These are phyloP conservation scores for Phyllostachys edulis DNA, from an alignment of 176 grass and related monocot species.

Conservation along the genomic window DNA sequence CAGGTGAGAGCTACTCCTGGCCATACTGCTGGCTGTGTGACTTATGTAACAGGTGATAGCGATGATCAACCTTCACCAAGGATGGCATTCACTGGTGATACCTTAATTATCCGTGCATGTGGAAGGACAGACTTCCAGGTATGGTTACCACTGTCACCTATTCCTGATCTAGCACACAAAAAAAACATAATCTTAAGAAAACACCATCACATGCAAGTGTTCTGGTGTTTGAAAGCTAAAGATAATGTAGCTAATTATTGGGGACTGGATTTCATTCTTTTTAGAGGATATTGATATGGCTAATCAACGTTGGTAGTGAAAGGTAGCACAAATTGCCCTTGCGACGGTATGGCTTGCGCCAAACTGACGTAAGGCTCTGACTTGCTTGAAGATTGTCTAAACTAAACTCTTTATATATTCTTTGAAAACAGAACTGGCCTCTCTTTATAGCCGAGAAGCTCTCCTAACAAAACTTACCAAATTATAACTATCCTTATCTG, in stretches of 20 bases:
- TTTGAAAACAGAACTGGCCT: too few species aligned
- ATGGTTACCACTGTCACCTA: not conserved
- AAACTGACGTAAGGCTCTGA: too few species aligned
- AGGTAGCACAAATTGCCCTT: too few species aligned
- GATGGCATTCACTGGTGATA: slow-evolving; percentile 95
- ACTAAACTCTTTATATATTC: too few species aligned
- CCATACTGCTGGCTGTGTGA: slow-evolving; percentile 88
- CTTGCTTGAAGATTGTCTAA: too few species aligned
- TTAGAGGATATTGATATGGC: too few species aligned
- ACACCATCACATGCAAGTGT: not conserved
- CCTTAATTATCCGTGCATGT: slow-evolving; percentile 84
- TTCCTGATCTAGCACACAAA: not conserved
- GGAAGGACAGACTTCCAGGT: slow-evolving; percentile 99
- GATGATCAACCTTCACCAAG: slow-evolving; percentile 73
- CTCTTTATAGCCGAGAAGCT: too few species aligned
- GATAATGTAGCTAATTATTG: not conserved
- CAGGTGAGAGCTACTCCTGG: slow-evolving; percentile 93
- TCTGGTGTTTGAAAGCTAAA: slow-evolving; percentile 17
- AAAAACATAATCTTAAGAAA: slow-evolving; percentile 7
- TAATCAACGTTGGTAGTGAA: too few species aligned
- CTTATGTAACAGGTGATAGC: slow-evolving; percentile 85
- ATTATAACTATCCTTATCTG: too few species aligned
- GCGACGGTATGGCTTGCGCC: too few species aligned
- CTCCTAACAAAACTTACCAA: too few species aligned
- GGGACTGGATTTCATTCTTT: not conserved